Evolutionary conservation across 768 basidiomycete species (phyloP).

Genomic region (Xerocomus brunneocitrinus): DNA sequence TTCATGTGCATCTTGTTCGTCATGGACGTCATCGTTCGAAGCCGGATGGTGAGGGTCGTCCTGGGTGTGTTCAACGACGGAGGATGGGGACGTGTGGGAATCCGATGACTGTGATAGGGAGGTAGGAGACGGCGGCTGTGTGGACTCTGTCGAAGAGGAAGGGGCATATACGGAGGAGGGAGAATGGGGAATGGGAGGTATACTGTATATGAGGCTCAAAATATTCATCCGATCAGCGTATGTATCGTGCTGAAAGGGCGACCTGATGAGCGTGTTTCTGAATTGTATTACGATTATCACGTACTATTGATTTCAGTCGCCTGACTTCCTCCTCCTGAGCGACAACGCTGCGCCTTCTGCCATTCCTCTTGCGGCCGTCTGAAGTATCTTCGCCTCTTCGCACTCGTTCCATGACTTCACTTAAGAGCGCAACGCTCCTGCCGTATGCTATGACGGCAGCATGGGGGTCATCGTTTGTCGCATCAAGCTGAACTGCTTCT

Average conservation of each 20-base stretch:
- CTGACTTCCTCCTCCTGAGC: constrained; percentile 89
- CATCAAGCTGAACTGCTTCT: constrained; percentile 84
- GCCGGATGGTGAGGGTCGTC: constrained; percentile 29
- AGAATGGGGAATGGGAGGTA: constrained; percentile 70
- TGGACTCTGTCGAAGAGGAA: constrained; percentile 36
- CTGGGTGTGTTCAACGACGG: constrained; percentile 35
- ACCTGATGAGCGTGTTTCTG: constrained; percentile 13
- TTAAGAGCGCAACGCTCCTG: constrained; percentile 78
- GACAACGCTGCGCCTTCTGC: constrained; percentile 72
- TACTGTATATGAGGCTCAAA: constrained; percentile 83
- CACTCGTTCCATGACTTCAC: constrained; percentile 91
- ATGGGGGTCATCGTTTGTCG: constrained; percentile 82
- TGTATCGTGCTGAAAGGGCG: constrained; percentile 71
- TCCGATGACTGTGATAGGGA: constrained; percentile 39
- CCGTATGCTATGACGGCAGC: constrained; percentile 88
- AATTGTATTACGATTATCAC: constrained; percentile 31
- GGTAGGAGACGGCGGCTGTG: constrained; percentile 35
- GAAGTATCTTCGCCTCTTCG: constrained; percentile 79
- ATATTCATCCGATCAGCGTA: constrained; percentile 95
- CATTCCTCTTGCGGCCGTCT: constrained; percentile 55
- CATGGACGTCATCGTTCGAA: constrained; percentile 20
- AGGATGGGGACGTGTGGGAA: constrained; percentile 48
- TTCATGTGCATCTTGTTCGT: constrained; percentile 38
- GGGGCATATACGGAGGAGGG: constrained; percentile 47
- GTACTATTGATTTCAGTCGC: constrained; percentile 81